Evolutionary conservation across 2,329 filamentous ascomycete species (phyloP).

Genomic region (Verticillium zaregamsianum): DNA sequence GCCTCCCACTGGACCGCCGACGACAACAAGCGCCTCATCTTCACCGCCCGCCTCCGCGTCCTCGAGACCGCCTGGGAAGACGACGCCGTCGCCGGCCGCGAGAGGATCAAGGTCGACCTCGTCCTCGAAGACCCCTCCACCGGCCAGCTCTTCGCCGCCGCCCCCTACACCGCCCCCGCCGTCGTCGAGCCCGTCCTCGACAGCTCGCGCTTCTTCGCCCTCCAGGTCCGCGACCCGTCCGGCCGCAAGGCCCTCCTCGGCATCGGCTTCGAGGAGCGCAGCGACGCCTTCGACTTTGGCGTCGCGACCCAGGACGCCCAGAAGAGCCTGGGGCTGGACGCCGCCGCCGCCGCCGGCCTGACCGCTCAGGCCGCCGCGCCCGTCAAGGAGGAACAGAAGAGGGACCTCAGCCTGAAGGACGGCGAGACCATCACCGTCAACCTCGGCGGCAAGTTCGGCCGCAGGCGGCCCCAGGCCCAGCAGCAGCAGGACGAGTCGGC

Average conservation of each 20-base stretch:
- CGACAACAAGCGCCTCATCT: conserved; percentile 69
- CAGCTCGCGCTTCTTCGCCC: conserved; percentile 78
- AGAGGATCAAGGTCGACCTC: conserved; percentile 67
- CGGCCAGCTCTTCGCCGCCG: conserved; percentile 77
- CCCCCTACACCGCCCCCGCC: conserved; percentile 64
- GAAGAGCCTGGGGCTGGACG: conserved; percentile 61
- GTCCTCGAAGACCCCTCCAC: conserved; percentile 71
- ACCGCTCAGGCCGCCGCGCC: conserved; percentile 23
- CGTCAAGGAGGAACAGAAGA: conserved; percentile 48
- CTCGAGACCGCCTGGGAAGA: conserved; percentile 64
- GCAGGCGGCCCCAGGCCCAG: conserved; percentile 35
- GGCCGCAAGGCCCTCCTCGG: conserved; percentile 76
- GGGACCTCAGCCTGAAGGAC: conserved; percentile 82
- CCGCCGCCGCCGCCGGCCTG: conserved; percentile 15
- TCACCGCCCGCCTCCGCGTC: conserved; percentile 76
- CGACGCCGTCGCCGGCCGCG: conserved; percentile 25
- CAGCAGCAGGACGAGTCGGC: conserved; percentile 15
- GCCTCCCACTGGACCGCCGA: conserved; percentile 74
- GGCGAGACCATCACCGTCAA: conserved; percentile 86
- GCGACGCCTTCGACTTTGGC: conserved; percentile 81
- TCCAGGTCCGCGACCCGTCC: conserved; percentile 71
- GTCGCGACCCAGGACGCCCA: conserved; percentile 76
- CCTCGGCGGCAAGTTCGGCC: conserved; percentile 54
- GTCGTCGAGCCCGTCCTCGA: conserved; percentile 76
- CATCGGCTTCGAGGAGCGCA: conserved; percentile 82